Base-by-base conservation (phyloP, 2,329 filamentous ascomycete genomes). In the Coniochaeta sp. region DNA sequence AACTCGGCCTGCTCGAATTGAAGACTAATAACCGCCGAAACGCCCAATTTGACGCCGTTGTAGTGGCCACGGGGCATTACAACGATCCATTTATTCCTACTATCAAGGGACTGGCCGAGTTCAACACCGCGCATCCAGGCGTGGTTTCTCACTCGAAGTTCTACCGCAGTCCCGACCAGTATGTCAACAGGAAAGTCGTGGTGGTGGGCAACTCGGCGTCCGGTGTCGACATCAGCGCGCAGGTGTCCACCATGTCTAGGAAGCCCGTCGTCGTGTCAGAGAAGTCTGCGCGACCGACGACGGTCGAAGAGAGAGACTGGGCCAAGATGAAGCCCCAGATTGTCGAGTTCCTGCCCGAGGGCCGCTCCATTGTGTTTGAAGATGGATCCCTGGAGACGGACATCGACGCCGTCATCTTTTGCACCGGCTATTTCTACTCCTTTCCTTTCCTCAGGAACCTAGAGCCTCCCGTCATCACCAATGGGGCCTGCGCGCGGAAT, bases 371-470 rank as follows among this genome's bases (percentile, higher is more conserved):
- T 2, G 74, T 78, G n/a, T 89, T 92, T 60, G 75, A 77, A 55
- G 82, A 90, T 66, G 88, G 87, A 1, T 78, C 78, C 0, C 69
- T 88, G 12, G 89, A 91, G 68, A 75, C 75, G 3, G 77, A 86
- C 34, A 74, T 98, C 60, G 92, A 97, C 68, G 82, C 84, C 1
- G 76, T 97, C 6, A 71, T 97, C 30, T 97, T 93, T 73, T 92
- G 90, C 71, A 97, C 93, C 0, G 93, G 93, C 0, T 98, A 96
- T 68, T 83, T 96, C 60, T 96, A 90, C 74, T 87, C 88, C 5
- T 89, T 89, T 61, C 91, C 92, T 0, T 97, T 96, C 69, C 71
- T 88, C 4, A 70, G 71, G 14, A 69, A 73, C 2, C 64, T 83
- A 5, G 67, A 75, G 17, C 73, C 70, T 10, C 77, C 83, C 0